Base-by-base conservation (phyloP, 2,329 filamentous ascomycete species). In the Coniochaeta hoffmannii region DNA sequence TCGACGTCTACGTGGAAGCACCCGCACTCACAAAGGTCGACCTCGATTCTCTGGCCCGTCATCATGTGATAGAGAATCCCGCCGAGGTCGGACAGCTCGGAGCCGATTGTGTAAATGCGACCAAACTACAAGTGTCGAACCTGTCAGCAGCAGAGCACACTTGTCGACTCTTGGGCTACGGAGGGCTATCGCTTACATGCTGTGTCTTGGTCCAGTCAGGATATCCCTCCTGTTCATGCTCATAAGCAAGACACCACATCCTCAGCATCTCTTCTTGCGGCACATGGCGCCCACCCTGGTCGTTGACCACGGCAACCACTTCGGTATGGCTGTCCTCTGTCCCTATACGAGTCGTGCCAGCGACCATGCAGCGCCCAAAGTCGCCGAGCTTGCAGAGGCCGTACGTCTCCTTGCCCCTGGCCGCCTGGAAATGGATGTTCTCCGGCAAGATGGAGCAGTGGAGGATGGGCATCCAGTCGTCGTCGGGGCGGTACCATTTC, bases 381-480 rank as follows among this genome's bases (percentile, higher is more conserved):
- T 76, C 72, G 14, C 79, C 79, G 55, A 83, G 66, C 66, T 81
- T 83, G 61, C 79, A 81, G 28, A 69, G 62, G 0, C 79, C 80
- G 61, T 81, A 83, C 31, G 71, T 74, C 66, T 81, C 78, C 12
- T 58, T 64, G 1, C 75, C 75, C 12, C 68, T 67, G 34, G 78
- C 73, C 53, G 76, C 71, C 63, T 76, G 71, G 60, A 83, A 73
- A 63, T 75, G 79, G 54, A 83, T 73, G 60, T 78, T 78, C n/a
- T 61, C 61, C 0, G 79, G 72, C 52, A 57, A 64, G 41, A 83
- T 71, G 36, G 72, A 69, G 11, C 76, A 71, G 58, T 82, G 79
- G 41, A 83, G 63, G 31, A 82, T 73, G 0, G 79, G 73, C 56
- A 75, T 68, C 80, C 79, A 83, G 55, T 46, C 41, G 22, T 46